These are phyloP conservation scores for Orbilia quercus DNA, from an alignment of 2,329 filamentous ascomycete species.

Conservation along the genomic window DNA sequence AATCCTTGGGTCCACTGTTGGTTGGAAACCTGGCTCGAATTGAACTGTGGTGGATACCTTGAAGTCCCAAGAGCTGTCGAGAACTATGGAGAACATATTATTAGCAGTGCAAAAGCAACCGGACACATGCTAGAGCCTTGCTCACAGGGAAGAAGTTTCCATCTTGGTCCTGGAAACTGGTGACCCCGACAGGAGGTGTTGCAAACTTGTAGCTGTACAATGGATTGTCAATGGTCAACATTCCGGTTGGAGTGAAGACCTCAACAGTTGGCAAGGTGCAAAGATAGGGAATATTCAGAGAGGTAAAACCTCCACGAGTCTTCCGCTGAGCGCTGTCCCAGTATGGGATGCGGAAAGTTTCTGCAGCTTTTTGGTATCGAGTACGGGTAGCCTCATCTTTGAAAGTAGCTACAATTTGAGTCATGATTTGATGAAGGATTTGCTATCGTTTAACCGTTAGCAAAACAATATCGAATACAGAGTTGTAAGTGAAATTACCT, in stretches of 20 bases:
- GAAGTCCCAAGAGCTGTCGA: slow-evolving; percentile 49
- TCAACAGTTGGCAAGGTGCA: slow-evolving; percentile 57
- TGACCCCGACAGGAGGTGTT: slow-evolving; percentile 31
- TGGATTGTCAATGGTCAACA: slow-evolving; percentile 67
- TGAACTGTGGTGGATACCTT: slow-evolving; percentile 56
- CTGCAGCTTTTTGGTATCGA: slow-evolving; percentile 38
- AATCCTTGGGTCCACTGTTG: slow-evolving; percentile 63
- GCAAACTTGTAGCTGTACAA: slow-evolving; percentile 69
- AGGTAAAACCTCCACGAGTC: slow-evolving; percentile 60
- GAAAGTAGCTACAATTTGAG: slow-evolving; percentile 64
- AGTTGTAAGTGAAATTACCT: slow-evolving; percentile 63
- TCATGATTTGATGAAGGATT: slow-evolving; percentile 66
- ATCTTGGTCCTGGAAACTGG: slow-evolving; percentile 62
- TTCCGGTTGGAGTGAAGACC: slow-evolving; percentile 60
- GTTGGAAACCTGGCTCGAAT: slow-evolving; percentile 42
- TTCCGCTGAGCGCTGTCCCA: slow-evolving; percentile 53
- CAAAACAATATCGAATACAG: slow-evolving; percentile 26
- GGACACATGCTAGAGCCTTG: slow-evolving; percentile 57
- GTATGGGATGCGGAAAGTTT: slow-evolving; percentile 44
- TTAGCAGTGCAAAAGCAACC: background rate
- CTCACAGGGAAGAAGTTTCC: slow-evolving; percentile 61
- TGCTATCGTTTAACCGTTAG: slow-evolving; percentile 64
- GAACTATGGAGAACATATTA: slow-evolving; percentile 50
- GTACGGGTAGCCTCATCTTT: slow-evolving; percentile 27
- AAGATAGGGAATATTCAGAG: slow-evolving; percentile 64